phyloP scores from a whole-genome alignment of 2,329 filamentous ascomycete genomes.

The Didymella sp. region DNA sequence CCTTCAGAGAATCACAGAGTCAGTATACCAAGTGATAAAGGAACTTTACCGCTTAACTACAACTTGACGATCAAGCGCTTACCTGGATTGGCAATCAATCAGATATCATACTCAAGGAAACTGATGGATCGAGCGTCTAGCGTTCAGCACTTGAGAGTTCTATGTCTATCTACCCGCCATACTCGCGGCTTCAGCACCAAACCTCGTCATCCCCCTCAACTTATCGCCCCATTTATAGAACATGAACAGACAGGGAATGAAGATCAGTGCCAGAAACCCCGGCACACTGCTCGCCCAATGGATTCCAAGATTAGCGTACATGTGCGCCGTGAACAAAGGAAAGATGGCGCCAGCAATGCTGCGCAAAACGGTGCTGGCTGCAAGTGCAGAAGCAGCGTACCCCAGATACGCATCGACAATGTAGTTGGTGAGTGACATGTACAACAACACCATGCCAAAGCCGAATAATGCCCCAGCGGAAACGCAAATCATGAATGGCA shows the following conservation, averaged over 20 bases:
- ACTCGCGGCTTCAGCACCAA: constrained; percentile 28
- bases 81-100: too few relatives aligned
- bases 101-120: too few relatives aligned
- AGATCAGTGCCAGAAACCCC: constrained; percentile 55
- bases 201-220: constrained; percentile 28
- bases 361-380: constrained; percentile 56
- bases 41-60: too few relatives aligned
- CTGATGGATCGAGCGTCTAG: too few relatives aligned
- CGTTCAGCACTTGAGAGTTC: too few relatives aligned
- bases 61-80: too few relatives aligned
- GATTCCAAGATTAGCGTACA: constrained; percentile 56
- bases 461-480: constrained; percentile 59
- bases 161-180: constrained; percentile 13
- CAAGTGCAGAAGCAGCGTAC: constrained; percentile 40
- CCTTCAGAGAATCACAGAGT: too few relatives aligned
- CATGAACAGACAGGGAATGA: constrained; percentile 37
- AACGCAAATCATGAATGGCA: constrained; percentile 63
- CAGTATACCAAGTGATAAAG: too few relatives aligned
- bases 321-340: constrained; percentile 56
- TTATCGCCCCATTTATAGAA: constrained; percentile 29
- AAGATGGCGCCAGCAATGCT: constrained; percentile 57
- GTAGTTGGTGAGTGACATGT: constrained; percentile 65
- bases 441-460: constrained; percentile 45
- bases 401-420: constrained; percentile 69
- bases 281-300: constrained; percentile 58